Evolutionary conservation across 1,284 basidiomycete genomes (phyloP).

Genomic region (Cutaneotrichosporon mucoides): DNA sequence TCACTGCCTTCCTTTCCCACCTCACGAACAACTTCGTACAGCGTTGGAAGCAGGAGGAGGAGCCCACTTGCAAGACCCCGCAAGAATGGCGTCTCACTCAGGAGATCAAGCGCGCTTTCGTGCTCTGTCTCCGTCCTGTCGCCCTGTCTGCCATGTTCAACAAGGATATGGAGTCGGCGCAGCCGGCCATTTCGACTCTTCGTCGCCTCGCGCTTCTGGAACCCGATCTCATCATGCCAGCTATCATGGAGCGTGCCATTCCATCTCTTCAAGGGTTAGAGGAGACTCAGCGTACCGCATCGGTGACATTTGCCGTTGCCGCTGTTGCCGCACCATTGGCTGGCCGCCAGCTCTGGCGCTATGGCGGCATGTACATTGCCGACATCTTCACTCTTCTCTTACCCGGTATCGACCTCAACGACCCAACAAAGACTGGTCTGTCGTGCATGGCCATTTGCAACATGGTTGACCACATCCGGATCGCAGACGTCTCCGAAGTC

Average conservation of each 20-base stretch:
- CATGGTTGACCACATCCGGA: conserved; percentile 71
- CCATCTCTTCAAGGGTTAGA: conserved; percentile 88
- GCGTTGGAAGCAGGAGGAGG: conserved; percentile 78
- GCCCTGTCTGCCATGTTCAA: conserved; percentile 93
- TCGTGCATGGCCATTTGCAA: conserved; percentile 58
- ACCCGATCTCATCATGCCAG: conserved; percentile 83
- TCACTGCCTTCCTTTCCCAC: conserved; percentile 73
- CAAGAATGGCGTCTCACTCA: conserved; percentile 67
- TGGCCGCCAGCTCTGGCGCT: conserved; percentile 67
- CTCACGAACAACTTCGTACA: conserved; percentile 80
- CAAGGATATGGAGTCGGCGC: conserved; percentile 59
- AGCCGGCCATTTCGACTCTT: conserved; percentile 51
- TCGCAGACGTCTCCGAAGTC: conserved; percentile 51
- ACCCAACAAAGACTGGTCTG: conserved; percentile 74
- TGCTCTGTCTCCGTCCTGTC: conserved; percentile 76
- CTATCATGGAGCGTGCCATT: conserved; percentile 86
- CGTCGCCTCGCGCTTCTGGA: conserved; percentile 67
- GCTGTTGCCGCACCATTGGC: conserved; percentile 74
- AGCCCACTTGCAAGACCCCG: conserved; percentile 75
- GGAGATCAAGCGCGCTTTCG: conserved; percentile 76
- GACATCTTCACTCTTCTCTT: conserved; percentile 85
- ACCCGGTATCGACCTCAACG: conserved; percentile 71
- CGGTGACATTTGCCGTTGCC: conserved; percentile 82
- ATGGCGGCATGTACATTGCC: conserved; percentile 80
- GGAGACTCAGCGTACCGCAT: conserved; percentile 88